Base-by-base conservation (phyloP, 345 rosid species). In the Salix purpurea region DNA sequence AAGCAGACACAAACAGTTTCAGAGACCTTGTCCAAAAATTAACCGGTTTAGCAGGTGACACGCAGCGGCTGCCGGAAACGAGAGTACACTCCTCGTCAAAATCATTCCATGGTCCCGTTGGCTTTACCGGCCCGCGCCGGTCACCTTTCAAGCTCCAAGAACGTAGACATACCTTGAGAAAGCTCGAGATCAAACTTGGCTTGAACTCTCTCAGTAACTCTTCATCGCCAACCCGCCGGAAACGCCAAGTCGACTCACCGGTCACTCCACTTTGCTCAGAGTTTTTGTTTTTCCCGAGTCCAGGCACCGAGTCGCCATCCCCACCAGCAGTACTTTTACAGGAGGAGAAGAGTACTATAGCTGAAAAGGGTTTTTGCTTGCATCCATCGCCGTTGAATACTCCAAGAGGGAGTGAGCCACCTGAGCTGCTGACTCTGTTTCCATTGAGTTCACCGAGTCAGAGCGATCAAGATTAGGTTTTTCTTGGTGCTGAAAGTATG, bases 61-160 rank as follows among this genome's bases (percentile, higher is more conserved):
- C 77, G 1, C 72, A 78, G 1, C 77, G 73, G 2, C 80, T 74
- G 23, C 86, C 80, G 2, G 67, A 9, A 3, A 34, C 68, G 6
- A 30, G 36, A 65, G 40, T 42, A 83, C 77, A 42, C 69, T 69
- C 67, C 84, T 28, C 75, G 0, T 72, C 80, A 0, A 84, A 76
- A 72, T 61, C 75, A 12, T 71, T 81, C 15, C 48, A 46, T 0
- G 7, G 21, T 30, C 61, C 82, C 32, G 73, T 73, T 18, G 82
- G 80, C 56, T 67, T 82, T 6, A 76, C 78, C 9, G 74, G 40
- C 21, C 88, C 87, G 0, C 87, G 88, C 12, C 77, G 87, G 30
- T 75, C 88, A 10, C 70, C 83, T 1, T 87, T 84, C 85, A 87
- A 87, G 79, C 87, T 87, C 39, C 90, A 85, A 71, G 88, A 85